phyloP scores from a whole-genome alignment of 1,139 yeast species.

The Taiozyma onychis region DNA sequence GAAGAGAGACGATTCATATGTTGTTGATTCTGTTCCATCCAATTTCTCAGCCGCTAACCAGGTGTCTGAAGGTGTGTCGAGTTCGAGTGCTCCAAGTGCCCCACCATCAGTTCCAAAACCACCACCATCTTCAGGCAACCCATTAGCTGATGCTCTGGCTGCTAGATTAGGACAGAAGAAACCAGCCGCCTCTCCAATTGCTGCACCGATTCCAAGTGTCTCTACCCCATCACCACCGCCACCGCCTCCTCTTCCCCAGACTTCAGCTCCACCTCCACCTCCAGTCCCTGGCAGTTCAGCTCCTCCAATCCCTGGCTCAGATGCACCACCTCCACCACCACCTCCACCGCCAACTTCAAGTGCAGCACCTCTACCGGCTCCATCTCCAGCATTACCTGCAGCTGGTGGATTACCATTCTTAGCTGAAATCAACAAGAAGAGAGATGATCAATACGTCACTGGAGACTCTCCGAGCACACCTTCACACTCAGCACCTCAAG shows the following conservation, averaged over 20 bases:
- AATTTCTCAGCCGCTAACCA: conserved; percentile 30
- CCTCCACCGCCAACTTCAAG: conserved; percentile 16
- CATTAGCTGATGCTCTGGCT: conserved; percentile 23
- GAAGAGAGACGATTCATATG: conserved; percentile 47
- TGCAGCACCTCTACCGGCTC: conserved; percentile 20
- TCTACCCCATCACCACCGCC: conserved; percentile 23
- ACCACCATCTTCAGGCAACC: conserved; percentile 17
- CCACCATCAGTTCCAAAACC: conserved; percentile 15
- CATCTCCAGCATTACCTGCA: conserved; percentile 21
- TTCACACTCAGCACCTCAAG: conserved; percentile 15
- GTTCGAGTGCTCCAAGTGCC: conserved; percentile 11
- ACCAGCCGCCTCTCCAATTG: conserved; percentile 19
- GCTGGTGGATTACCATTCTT: conserved; percentile 37
- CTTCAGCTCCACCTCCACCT: conserved; percentile 25
- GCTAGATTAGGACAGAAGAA: conserved; percentile 18
- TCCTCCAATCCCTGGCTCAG: conserved; percentile 14
- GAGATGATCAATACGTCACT: conserved; percentile 39
- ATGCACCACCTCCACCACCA: conserved; percentile 17
- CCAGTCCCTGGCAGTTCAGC: conserved; percentile 22
- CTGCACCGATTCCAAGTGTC: conserved; percentile 25
- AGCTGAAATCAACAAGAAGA: conserved; percentile 41
- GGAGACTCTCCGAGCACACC: conserved; percentile 23
- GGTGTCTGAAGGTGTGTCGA: conserved; percentile 26
- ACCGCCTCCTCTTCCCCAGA: conserved; percentile 9
- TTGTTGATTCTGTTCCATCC: conserved; percentile 32